These are phyloP conservation scores for Postia placenta DNA, from an alignment of 768 basidiomycete genomes.

Conservation along the genomic window DNA sequence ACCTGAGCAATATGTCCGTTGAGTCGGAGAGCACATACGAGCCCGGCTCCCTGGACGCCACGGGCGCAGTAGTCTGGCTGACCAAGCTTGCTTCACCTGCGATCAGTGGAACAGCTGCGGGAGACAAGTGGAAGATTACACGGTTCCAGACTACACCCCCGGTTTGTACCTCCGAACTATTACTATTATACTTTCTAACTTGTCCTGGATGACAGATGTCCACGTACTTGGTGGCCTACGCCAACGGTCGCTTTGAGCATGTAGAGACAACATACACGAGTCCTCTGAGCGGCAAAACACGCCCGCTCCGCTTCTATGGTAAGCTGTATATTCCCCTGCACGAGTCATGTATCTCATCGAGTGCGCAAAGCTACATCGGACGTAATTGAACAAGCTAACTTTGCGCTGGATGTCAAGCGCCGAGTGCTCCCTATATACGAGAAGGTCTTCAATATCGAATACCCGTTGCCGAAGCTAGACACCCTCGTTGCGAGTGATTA, in stretches of 20 bases:
- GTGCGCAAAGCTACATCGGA: slow-evolving; percentile 62
- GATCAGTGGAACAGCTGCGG: slow-evolving; percentile 22
- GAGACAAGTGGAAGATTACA: slow-evolving; percentile 71
- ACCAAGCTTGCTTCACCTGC: slow-evolving; percentile 37
- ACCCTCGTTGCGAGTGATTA: slow-evolving; percentile 87
- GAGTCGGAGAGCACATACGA: slow-evolving; percentile 49
- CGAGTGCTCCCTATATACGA: slow-evolving; percentile 87
- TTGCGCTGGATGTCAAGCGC: slow-evolving; percentile 83
- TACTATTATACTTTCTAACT: not conserved
- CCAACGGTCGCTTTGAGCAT: slow-evolving; percentile 72
- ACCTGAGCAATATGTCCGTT: slow-evolving; percentile 84
- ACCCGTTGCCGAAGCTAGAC: slow-evolving; percentile 91
- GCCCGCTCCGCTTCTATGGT: slow-evolving; percentile 86
- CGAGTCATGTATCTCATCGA: slow-evolving; percentile 1
- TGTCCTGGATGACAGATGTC: slow-evolving; percentile 47
- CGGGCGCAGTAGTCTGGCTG: slow-evolving; percentile 14
- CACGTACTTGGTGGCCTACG: slow-evolving; percentile 83
- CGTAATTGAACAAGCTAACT: slow-evolving; percentile 75
- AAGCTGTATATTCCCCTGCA: slow-evolving; percentile 1
- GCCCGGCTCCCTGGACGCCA: slow-evolving; percentile 17
- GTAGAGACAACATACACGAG: slow-evolving; percentile 73
- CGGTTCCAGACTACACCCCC: slow-evolving; percentile 76
- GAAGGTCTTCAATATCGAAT: slow-evolving; percentile 86
- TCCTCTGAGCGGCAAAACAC: slow-evolving; percentile 69
- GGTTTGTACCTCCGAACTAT: slow-evolving; percentile 31